Evolutionary conservation across 2,329 filamentous ascomycete genomes (phyloP), one percentile per base, ranked within the genome.

Genomic region (Davidsoniella eucalypti): DNA sequence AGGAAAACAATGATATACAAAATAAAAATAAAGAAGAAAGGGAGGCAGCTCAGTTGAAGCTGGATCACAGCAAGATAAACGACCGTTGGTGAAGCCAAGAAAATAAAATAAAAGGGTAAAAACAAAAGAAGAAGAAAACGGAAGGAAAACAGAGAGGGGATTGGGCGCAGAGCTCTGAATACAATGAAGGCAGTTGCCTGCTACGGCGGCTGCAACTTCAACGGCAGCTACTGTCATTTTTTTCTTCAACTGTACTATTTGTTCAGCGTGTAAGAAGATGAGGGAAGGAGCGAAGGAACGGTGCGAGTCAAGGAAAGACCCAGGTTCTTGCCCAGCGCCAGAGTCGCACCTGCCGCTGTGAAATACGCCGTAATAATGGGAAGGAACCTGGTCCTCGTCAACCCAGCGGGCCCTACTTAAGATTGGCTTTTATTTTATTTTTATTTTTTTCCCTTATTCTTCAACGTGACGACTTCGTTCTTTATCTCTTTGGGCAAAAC

Each of bases 1-100:
- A 33, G 33, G 9, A 49, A 49, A 26, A 10, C 17, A 26, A 6
- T 18, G 25, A 21, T 21, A 21, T 5, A 21, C 2, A 36, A 36
- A 6, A 18, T 2, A 49, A 37, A 23, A 12, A 23, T 18, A 54
- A 55, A 56, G 43, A 43, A 38, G 12, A 40, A 8, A 46, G 49
- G 55, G 54, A 54, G 55, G 50, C 54, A 55, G 50, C 50, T 51
- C 48, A 54, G 46, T 37, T 45, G 54, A 53, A 44, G 51, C 48
- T 45, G 53, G 55, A 54, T 54, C 55, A 55, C 56, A 56, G 56
- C 56, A 55, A 55, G 47, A 53, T 51, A 53, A 52, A 55, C 50
- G 55, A 57, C 44, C 37, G 29, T 46, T 46, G 37, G 45, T 47
- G 21, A 47, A 52, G 38, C 21, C 29, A 21, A 26, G 17, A 44